Evolutionary conservation across 805 yeast species (phyloP).

Genomic region (Kregervanrija fluxuum): DNA sequence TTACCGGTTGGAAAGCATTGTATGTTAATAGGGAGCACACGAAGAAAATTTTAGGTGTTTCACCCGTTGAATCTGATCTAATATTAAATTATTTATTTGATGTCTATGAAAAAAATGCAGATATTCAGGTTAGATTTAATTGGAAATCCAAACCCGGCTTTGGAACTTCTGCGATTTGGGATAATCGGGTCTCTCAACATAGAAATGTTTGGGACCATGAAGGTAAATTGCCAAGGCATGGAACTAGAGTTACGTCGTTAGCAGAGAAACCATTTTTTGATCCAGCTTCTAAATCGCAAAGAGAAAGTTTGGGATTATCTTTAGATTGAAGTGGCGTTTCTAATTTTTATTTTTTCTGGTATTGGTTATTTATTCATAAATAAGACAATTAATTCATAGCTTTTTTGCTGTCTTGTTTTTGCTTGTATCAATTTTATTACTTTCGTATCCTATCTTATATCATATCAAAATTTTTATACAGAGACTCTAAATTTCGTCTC

Average conservation of each 20-base stretch:
- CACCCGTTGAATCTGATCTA: conserved; percentile 37
- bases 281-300: conserved; percentile 39
- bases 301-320: conserved; percentile 37
- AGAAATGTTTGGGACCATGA: conserved; percentile 34
- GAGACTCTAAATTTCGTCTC: too few relatives aligned
- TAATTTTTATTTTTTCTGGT: too few relatives aligned
- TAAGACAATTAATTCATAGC: too few relatives aligned
- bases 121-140: conserved; percentile 46
- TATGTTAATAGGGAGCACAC: conserved; percentile 47
- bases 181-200: conserved; percentile 38
- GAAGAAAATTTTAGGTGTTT: conserved; percentile 41
- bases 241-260: conserved; percentile 43
- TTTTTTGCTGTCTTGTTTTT: too few relatives aligned
- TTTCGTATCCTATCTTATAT: too few relatives aligned
- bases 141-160: conserved; percentile 33
- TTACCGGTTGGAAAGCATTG: conserved; percentile 53
- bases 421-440: too few relatives aligned
- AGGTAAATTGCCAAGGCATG: conserved; percentile 38
- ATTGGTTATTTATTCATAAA: too few relatives aligned
- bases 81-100: conserved; percentile 38
- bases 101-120: conserved; percentile 42
- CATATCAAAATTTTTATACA: too few relatives aligned
- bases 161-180: conserved; percentile 43
- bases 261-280: conserved; percentile 48
- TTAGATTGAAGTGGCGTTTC: neutral